These are phyloP conservation scores for Omphalotus olearius DNA, from an alignment of 1,284 basidiomycete genomes.

Conservation along the genomic window DNA sequence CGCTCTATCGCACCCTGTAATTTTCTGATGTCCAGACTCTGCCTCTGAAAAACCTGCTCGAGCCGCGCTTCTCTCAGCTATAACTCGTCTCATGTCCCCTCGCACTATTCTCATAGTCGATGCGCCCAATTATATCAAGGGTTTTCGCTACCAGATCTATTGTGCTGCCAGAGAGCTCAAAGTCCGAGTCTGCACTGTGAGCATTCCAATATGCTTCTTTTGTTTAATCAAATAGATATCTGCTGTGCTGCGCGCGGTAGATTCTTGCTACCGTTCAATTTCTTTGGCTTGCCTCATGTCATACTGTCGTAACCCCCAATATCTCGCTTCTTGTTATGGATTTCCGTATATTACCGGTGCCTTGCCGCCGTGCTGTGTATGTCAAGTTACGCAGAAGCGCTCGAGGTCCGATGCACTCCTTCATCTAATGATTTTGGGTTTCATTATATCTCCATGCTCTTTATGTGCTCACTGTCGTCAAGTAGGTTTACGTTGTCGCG, in stretches of 20 bases:
- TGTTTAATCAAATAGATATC: not conserved
- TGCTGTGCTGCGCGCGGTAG: no score
- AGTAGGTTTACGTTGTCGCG: constrained; percentile 74
- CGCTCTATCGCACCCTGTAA: not conserved
- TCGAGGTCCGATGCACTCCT: not conserved
- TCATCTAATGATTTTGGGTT: not conserved
- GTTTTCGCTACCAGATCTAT: constrained; percentile 96
- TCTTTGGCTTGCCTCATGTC: not conserved
- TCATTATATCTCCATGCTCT: not conserved
- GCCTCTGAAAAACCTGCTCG: constrained; percentile 83
- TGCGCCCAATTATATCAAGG: constrained; percentile 94
- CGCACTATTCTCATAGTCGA: constrained; percentile 88
- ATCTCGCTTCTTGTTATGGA: no score
- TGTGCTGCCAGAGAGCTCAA: constrained; percentile 90
- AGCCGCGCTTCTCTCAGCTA: constrained; percentile 81
- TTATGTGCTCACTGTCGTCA: constrained; percentile 14
- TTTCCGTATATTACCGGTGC: no score
- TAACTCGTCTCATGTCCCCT: constrained; percentile 70
- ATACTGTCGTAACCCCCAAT: not conserved
- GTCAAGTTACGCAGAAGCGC: no score
- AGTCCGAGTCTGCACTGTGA: constrained; percentile 82
- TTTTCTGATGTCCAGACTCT: not conserved
- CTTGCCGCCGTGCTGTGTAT: no score
- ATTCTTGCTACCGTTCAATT: no score
- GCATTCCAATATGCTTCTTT: constrained; percentile 27